These are phyloP conservation scores for Letharia columbiana DNA, from an alignment of 495 filamentous ascomycete genomes.

Conservation along the genomic window DNA sequence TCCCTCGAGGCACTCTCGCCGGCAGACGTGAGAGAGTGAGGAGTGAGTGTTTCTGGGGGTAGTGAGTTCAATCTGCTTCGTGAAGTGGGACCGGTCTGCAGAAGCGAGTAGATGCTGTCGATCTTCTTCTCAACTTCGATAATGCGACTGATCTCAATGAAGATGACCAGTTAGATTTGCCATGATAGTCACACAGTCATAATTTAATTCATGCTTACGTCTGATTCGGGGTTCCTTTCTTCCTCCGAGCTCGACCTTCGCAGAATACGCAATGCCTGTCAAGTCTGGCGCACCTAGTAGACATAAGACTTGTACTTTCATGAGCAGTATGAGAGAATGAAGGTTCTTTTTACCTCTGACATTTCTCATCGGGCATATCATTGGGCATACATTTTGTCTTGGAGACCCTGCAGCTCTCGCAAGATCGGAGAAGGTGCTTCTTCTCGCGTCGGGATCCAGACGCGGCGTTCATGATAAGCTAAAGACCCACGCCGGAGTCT, in stretches of 20 bases:
- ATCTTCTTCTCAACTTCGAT: constrained; percentile 17
- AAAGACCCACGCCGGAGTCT: too few species aligned
- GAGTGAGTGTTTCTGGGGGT: neutral
- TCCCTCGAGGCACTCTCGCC: neutral
- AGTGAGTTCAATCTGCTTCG: neutral
- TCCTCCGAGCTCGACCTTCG: constrained; percentile 10
- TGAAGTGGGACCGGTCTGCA: constrained; percentile 6
- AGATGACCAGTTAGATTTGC: neutral
- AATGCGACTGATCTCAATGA: constrained; percentile 5
- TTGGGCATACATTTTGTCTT: constrained; percentile 16
- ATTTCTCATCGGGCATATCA: constrained; percentile 1
- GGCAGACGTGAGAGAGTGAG: neutral
- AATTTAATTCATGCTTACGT: neutral
- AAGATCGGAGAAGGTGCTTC: constrained; percentile 12
- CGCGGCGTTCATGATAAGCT: neutral
- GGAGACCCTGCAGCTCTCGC: constrained; percentile 12
- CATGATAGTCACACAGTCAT: neutral
- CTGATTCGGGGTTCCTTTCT: neutral
- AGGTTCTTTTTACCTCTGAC: constrained; percentile 12
- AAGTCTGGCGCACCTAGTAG: constrained; percentile 14
- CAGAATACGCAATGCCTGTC: constrained; percentile 14
- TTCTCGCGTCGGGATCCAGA: neutral
- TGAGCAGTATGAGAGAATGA: neutral
- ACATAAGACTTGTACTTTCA: neutral
- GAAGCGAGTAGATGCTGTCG: constrained; percentile 12